Conservation (phyloP, 176 grass and related monocot species). For the Triticum timopheevii region DNA sequence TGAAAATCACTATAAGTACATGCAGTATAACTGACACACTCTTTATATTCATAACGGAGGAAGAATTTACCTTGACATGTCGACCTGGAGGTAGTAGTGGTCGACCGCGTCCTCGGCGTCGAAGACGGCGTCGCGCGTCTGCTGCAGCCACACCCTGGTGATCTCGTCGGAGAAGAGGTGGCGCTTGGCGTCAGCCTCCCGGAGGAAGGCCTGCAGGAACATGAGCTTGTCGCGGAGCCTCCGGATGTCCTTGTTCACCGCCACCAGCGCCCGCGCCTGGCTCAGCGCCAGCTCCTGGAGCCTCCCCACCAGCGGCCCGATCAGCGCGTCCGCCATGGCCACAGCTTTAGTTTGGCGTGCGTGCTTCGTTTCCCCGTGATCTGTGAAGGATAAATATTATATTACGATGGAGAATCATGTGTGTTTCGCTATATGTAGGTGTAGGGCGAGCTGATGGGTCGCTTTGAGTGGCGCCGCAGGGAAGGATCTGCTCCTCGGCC, state of each 20-base stretch:
- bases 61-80: not conserved
- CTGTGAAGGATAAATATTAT: too few species aligned
- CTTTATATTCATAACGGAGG: too few species aligned
- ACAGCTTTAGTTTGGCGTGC: not conserved
- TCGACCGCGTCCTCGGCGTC: too few species aligned
- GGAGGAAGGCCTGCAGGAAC: not conserved
- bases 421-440: not conserved
- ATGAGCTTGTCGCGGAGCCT: not conserved
- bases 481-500: not conserved
- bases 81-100: not conserved
- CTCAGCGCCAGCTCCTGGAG: not conserved
- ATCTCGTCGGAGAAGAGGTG: not conserved
- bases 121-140: too few species aligned
- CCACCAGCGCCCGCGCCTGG: not conserved
- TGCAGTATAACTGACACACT: too few species aligned
- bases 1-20: too few species aligned
- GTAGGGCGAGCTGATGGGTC: not conserved
- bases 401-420: too few species aligned
- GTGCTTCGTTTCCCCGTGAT: not conserved
- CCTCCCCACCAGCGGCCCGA: not conserved
- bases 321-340: not conserved
- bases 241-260: not conserved
- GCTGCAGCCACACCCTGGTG: not conserved
- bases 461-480: not conserved
- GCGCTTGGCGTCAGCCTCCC: not conserved